A percentile compares a stretch with the other conserved stretches of the same genome.
phyloP scores from a whole-genome alignment of 495 filamentous ascomycete species.

The Hyaloscypha hepaticicola region DNA sequence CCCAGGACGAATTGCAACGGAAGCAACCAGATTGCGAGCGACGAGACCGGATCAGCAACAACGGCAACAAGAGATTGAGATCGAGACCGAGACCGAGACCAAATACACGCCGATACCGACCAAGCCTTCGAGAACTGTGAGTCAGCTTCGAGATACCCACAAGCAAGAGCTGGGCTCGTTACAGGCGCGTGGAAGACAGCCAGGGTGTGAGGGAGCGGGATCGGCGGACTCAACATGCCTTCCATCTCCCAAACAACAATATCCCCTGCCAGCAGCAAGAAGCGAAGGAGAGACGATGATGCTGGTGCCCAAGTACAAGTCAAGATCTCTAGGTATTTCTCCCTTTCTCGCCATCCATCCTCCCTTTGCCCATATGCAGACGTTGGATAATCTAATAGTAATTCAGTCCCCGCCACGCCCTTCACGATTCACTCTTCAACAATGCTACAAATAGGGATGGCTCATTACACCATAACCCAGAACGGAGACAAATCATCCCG shows the following conservation, averaged over 20 bases:
- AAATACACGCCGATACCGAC: background rate
- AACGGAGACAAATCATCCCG: background rate
- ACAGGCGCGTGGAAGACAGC: background rate
- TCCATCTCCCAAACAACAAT: constrained; percentile 25
- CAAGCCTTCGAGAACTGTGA: background rate
- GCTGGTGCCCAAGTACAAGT: constrained; percentile 10
- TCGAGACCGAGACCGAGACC: background rate
- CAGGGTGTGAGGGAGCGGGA: background rate
- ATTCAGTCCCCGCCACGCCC: background rate
- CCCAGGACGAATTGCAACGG: background rate
- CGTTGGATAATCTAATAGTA: background rate
- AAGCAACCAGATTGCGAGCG: background rate
- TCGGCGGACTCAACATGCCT: constrained; percentile 20
- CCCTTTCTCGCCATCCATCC: background rate
- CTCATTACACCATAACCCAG: background rate
- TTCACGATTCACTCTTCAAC: background rate
- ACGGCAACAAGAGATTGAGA: no score
- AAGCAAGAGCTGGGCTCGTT: background rate
- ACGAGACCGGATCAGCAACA: background rate
- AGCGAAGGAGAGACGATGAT: constrained; percentile 24
- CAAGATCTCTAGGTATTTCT: constrained; percentile 25
- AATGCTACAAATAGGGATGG: background rate
- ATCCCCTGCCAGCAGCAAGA: constrained; percentile 13
- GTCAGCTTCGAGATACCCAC: background rate
- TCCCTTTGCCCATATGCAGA: background rate